Base-by-base conservation (phyloP, 495 filamentous ascomycete genomes). In the Lasiosphaeria hispida region DNA sequence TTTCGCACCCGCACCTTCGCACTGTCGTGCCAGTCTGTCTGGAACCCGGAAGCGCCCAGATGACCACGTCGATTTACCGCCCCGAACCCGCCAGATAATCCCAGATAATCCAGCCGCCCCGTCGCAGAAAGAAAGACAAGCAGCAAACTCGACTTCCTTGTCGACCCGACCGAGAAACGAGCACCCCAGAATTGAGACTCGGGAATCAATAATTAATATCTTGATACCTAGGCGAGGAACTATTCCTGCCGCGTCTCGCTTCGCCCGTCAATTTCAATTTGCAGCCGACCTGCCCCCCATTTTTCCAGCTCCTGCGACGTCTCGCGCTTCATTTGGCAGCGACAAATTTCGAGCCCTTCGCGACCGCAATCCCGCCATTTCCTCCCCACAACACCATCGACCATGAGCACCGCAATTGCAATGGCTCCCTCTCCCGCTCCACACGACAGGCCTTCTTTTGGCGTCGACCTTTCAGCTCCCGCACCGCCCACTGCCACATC, bases 401-500 rank as follows among this genome's bases (percentile, higher is more conserved):
- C 60, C 68, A 84, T 84, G 81, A 83, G 80, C 67, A 77, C 80
- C 68, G 81, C 79, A 59, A 76, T 84, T 70, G 80, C 81, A 47
- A 83, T 84, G 80, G 80, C 79, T 61, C 78, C 79, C 50, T 83
- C 81, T 48, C 81, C 80, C 59, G 81, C 81, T 70, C 81, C 80
- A 58, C 78, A 83, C 71, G 81, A 84, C 60, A 72, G 79, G 68
- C 74, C 79, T 35, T 75, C 75, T 39, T 77, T 69, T 57, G 70
- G 71, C 55, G 70, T 77, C 67, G 79, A 81, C 54, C 61, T 78
- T 58, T 71, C 77, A 50, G 76, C 77, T 54, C 71, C 74, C 18
- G 69, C 72, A 45, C 70, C 68, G 45, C 64, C 71, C 43, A 41
- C 68, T 47, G 47, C 72, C 57, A 68, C 70, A 60, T 68, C 71